Conservation (phyloP, 805 yeast species). For the Millerozyma miso region DNA sequence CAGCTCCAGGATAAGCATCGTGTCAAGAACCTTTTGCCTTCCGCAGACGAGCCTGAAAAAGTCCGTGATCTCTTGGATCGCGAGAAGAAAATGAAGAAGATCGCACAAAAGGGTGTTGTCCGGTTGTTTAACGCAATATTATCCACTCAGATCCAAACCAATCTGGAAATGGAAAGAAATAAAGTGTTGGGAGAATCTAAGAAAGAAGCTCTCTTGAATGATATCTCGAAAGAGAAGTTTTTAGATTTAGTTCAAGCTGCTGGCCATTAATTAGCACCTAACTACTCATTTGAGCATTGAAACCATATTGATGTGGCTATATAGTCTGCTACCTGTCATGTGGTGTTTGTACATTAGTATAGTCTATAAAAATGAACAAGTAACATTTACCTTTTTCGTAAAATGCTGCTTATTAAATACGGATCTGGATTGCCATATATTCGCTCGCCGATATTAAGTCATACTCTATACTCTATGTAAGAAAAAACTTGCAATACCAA, state of each 20-base stretch:
- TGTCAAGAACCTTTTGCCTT: slow-evolving; percentile 62
- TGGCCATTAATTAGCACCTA: slow-evolving; percentile 37
- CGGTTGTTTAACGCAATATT: slow-evolving; percentile 79
- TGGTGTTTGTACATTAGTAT: not conserved
- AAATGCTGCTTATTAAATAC: no score
- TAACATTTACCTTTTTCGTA: no score
- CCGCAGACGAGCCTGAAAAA: slow-evolving; percentile 51
- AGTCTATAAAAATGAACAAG: no score
- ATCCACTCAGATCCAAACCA: slow-evolving; percentile 66
- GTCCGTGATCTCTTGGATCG: slow-evolving; percentile 56
- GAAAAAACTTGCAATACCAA: no score
- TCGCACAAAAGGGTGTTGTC: slow-evolving; percentile 87
- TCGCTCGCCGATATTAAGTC: no score
- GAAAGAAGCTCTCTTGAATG: slow-evolving; percentile 63
- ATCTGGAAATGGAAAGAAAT: slow-evolving; percentile 45
- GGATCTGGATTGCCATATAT: no score
- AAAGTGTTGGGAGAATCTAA: slow-evolving; percentile 40
- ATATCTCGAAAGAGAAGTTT: slow-evolving; percentile 84
- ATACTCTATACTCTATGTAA: no score
- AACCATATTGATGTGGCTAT: no score
- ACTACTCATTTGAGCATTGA: not conserved
- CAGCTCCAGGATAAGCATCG: slow-evolving; percentile 63
- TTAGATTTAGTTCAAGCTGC: slow-evolving; percentile 83
- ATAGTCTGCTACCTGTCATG: no score
- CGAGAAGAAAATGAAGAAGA: slow-evolving; percentile 67